A percentile compares a stretch with the other conserved stretches of the same genome.
Evolutionary conservation across 257 asterid genomes (phyloP).

Genomic region (Nicotiana attenuata): DNA sequence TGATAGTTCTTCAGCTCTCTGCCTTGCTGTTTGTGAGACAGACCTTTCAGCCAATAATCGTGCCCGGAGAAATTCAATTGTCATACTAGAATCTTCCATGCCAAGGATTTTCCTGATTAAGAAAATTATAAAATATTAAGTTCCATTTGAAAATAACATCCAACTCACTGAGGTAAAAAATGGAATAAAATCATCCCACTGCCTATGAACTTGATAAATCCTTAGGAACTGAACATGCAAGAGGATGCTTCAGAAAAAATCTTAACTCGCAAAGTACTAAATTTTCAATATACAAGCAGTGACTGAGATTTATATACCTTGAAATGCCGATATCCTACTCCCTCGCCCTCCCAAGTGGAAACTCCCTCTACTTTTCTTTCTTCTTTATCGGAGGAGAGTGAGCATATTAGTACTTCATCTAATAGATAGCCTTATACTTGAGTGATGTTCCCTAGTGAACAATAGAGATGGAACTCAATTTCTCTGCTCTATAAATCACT

Average conservation of each 20-base stretch:
- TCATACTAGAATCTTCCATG: slow-evolving; percentile 62
- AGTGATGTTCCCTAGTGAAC: not conserved
- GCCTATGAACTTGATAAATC: not conserved
- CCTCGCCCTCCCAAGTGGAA: not conserved
- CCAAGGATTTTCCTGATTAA: slow-evolving; percentile 37
- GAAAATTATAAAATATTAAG: not conserved
- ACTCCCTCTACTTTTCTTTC: not conserved
- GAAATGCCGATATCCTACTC: not conserved
- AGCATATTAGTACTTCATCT: slow-evolving; percentile 3
- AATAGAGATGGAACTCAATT: not conserved
- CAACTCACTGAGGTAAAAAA: not conserved
- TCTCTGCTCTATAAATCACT: not conserved
- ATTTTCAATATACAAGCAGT: not conserved
- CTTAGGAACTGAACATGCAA: not conserved
- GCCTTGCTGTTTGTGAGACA: slow-evolving; percentile 68
- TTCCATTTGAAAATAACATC: slow-evolving; percentile 3
- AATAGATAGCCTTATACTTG: not conserved
- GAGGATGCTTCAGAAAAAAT: not conserved
- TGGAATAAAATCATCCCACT: not conserved
- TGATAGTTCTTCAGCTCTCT: slow-evolving; percentile 86
- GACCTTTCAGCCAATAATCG: slow-evolving; percentile 91
- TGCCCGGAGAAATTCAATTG: slow-evolving; percentile 83
- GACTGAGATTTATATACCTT: not conserved
- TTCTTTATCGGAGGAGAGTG: not conserved
- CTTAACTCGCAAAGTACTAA: not conserved